phyloP scores from a whole-genome alignment of 768 basidiomycete species.

The Phanerochaete carnosa region DNA sequence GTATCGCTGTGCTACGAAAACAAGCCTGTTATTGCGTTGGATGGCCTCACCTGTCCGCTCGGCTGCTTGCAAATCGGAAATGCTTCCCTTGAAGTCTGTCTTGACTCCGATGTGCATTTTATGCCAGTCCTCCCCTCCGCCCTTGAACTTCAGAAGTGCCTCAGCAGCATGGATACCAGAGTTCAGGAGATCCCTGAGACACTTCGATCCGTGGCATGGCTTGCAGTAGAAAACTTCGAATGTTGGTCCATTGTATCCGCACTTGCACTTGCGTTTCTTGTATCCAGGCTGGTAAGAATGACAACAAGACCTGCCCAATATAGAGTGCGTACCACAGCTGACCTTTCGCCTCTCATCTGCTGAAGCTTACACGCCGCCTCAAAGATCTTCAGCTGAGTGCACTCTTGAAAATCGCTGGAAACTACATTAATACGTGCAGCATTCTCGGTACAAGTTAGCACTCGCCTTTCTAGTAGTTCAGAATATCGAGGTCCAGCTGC shows the following conservation, averaged over 20 bases:
- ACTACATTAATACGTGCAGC: neutral
- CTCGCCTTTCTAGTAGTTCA: neutral
- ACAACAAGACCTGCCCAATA: neutral
- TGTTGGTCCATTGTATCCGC: conserved; percentile 6
- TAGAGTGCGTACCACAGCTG: neutral
- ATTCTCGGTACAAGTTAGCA: neutral
- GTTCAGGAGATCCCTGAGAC: conserved; percentile 35
- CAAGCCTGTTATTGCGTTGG: conserved; percentile 34
- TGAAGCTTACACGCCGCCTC: conserved; percentile 20
- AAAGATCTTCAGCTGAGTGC: conserved; percentile 11
- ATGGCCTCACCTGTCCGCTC: conserved; percentile 36
- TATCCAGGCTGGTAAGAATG: neutral
- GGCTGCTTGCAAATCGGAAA: conserved; percentile 20
- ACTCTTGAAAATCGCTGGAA: neutral
- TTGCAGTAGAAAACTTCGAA: conserved; percentile 30
- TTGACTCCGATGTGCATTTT: conserved; percentile 23
- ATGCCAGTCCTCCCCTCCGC: conserved; percentile 32
- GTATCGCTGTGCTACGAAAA: conserved; percentile 46
- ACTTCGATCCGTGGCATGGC: conserved; percentile 33
- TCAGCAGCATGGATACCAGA: conserved; percentile 35
- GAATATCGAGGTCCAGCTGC: neutral
- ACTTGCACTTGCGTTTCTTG: conserved; percentile 1
- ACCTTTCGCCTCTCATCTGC: conserved; percentile 1
- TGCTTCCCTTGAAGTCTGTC: conserved; percentile 15
- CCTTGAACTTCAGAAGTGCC: conserved; percentile 23